Conservation (phyloP, 352 stramenopile genomes). For the Ophiocytium majus region DNA sequence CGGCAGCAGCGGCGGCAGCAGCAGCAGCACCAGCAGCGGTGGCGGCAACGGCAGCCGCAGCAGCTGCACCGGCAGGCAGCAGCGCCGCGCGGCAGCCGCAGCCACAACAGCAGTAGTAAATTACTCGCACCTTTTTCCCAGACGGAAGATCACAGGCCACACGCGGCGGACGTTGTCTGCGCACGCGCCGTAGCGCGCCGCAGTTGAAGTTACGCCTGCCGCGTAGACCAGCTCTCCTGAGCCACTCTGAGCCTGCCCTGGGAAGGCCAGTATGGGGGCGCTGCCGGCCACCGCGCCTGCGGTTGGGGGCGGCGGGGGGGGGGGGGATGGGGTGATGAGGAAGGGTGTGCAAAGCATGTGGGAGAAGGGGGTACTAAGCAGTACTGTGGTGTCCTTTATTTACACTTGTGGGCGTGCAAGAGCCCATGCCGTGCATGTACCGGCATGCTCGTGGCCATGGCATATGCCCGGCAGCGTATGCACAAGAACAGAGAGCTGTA, state of each 20-base stretch:
- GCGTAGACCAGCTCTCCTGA: slow-evolving; percentile 37
- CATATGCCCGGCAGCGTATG: no score
- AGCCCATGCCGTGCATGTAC: no score
- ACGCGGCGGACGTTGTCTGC: slow-evolving; percentile 73
- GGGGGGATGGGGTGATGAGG: no score
- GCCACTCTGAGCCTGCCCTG: slow-evolving; percentile 20
- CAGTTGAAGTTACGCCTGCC: slow-evolving; percentile 47
- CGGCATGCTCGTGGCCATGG: no score
- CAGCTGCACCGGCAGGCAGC: slow-evolving; percentile 1
- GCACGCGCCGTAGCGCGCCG: slow-evolving; percentile 67
- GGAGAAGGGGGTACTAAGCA: no score
- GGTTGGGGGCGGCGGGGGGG: no score
- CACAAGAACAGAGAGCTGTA: no score
- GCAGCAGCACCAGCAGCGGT: slow-evolving; percentile 6
- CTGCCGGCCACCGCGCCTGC: slow-evolving; percentile 86
- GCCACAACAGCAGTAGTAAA: neutral
- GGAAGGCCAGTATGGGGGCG: slow-evolving; percentile 85
- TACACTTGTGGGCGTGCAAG: no score
- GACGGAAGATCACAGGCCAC: slow-evolving; percentile 63
- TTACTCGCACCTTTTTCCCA: neutral
- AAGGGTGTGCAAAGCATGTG: no score
- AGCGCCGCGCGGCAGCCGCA: neutral
- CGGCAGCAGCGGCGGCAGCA: neutral
- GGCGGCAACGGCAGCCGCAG: neutral
- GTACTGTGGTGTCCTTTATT: no score